These are phyloP conservation scores for Anisodus acutangulus DNA, from an alignment of 257 asterid species.

Conservation along the genomic window DNA sequence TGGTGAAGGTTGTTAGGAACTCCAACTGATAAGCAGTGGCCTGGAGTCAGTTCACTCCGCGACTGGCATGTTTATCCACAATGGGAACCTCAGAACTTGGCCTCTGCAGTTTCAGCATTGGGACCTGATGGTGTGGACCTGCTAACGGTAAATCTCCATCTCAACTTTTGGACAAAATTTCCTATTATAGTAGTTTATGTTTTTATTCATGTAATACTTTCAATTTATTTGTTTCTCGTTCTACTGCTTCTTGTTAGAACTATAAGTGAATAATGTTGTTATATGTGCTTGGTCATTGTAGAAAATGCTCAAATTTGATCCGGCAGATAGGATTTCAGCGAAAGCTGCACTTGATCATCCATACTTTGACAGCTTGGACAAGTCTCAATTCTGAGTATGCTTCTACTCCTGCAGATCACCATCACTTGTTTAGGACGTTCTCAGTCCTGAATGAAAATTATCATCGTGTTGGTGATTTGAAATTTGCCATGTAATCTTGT, in stretches of 20 bases:
- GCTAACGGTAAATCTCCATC: slow-evolving; percentile 51
- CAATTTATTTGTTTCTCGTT: neutral
- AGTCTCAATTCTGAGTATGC: slow-evolving; percentile 70
- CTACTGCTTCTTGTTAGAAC: neutral
- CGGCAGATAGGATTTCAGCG: slow-evolving; percentile 89
- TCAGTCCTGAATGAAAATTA: slow-evolving; percentile 31
- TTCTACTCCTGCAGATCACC: neutral
- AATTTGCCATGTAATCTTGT: slow-evolving; percentile 19
- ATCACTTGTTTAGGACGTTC: slow-evolving; percentile 7
- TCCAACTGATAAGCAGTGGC: slow-evolving; percentile 87
- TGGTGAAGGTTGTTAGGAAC: slow-evolving; percentile 81
- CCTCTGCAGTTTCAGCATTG: slow-evolving; percentile 76
- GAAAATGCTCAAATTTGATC: slow-evolving; percentile 83
- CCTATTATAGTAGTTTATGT: neutral
- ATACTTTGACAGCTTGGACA: slow-evolving; percentile 90
- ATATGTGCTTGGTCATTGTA: slow-evolving; percentile 45
- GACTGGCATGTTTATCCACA: slow-evolving; percentile 97
- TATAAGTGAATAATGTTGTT: slow-evolving; percentile 12
- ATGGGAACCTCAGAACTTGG: slow-evolving; percentile 88
- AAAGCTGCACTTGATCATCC: slow-evolving; percentile 92
- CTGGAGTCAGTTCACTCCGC: slow-evolving; percentile 74
- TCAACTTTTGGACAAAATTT: slow-evolving; percentile 1
- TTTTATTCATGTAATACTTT: neutral
- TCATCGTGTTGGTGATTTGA: slow-evolving; percentile 64
- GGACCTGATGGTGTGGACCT: slow-evolving; percentile 92